Conservation (phyloP, 1,139 yeast species). For the Yamadazyma kanchanaburiensis region DNA sequence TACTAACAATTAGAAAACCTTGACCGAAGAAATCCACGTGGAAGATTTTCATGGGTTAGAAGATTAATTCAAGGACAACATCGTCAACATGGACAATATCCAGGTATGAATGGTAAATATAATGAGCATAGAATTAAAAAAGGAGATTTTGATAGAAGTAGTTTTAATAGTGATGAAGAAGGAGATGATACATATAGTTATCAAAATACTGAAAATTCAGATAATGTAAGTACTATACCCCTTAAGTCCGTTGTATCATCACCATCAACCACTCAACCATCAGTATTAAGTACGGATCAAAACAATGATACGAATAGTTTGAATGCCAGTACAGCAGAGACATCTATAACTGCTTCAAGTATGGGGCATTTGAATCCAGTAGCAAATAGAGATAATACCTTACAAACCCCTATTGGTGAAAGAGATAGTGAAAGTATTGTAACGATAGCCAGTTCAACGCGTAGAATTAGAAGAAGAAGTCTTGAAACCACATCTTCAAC, state of each 20-base stretch:
- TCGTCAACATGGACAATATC: conserved; percentile 12
- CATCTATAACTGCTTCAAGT: conserved; percentile 48
- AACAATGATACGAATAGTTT: conserved; percentile 35
- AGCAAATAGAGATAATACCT: conserved; percentile 27
- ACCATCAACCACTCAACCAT: conserved; percentile 46
- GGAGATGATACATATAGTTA: conserved; percentile 14
- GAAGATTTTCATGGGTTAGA: conserved; percentile 46
- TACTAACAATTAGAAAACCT: conserved; percentile 9
- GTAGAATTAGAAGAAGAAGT: conserved; percentile 49
- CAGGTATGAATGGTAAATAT: not conserved
- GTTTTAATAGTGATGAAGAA: no score
- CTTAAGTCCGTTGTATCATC: conserved; percentile 48
- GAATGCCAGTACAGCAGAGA: conserved; percentile 50
- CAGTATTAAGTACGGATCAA: conserved; percentile 38
- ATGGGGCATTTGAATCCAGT: conserved; percentile 9
- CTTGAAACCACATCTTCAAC: conserved; percentile 59
- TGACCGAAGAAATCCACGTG: conserved; percentile 25
- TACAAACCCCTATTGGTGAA: conserved; percentile 43
- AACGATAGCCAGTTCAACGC: conserved; percentile 51
- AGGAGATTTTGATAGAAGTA: no score
- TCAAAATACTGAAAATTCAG: conserved; percentile 18
- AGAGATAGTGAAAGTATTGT: conserved; percentile 53
- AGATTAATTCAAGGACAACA: conserved; percentile 46
- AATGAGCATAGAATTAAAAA: no score
- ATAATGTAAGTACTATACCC: conserved; percentile 48